phyloP scores from a whole-genome alignment of 805 yeast genomes.

The Kodamaea lidongshanica region DNA sequence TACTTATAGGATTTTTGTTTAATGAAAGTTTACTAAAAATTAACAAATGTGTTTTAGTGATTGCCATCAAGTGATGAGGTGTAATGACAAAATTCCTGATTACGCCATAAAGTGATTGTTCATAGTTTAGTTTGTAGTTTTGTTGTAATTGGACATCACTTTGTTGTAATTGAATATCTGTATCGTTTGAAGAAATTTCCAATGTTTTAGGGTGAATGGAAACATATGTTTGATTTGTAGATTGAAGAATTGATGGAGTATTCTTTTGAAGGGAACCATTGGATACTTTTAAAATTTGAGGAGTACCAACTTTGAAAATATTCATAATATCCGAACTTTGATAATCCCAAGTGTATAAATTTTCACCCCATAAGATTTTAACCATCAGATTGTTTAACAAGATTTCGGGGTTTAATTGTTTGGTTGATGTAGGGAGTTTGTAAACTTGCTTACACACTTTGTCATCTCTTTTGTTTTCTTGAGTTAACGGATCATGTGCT shows the following conservation, averaged over 20 bases:
- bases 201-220: slow-evolving; percentile 11
- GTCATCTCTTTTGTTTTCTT: slow-evolving; percentile 31
- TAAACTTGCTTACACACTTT: slow-evolving; percentile 26
- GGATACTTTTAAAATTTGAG: slow-evolving; percentile 6
- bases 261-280: slow-evolving; percentile 1
- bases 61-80: slow-evolving; percentile 25
- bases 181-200: slow-evolving; percentile 25
- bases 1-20: slow-evolving; percentile 5
- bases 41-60: slow-evolving; percentile 14
- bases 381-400: slow-evolving; percentile 18
- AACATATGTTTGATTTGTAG: slow-evolving; percentile 13
- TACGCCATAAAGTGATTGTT: slow-evolving; percentile 2
- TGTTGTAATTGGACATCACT: slow-evolving; percentile 10
- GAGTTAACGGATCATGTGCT: slow-evolving; percentile 21
- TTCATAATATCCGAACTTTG: slow-evolving; percentile 24
- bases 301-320: slow-evolving; percentile 20
- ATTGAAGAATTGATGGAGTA: slow-evolving; percentile 10
- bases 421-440: slow-evolving; percentile 9
- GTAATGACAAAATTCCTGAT: slow-evolving; percentile 20
- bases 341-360: slow-evolving; percentile 28
- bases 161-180: slow-evolving; percentile 19
- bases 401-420: slow-evolving; percentile 1
- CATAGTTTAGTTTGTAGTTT: slow-evolving; percentile 9
- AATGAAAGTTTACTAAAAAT: slow-evolving; percentile 27
- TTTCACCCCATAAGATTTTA: slow-evolving; percentile 15